Evolutionary conservation across 1,284 basidiomycete species (phyloP).

Genomic region (Marasmius oreades): DNA sequence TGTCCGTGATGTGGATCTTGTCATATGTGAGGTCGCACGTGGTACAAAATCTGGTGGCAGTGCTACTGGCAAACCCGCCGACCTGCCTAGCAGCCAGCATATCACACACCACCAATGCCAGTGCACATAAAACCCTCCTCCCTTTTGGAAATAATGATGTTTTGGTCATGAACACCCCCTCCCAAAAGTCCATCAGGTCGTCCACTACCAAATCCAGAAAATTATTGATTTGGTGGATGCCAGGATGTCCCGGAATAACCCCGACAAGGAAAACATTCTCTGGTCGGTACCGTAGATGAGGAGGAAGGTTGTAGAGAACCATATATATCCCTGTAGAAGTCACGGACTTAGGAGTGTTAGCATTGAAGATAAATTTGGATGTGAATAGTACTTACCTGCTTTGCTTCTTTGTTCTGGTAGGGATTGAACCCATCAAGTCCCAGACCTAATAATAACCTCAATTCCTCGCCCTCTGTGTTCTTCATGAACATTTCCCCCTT

Average conservation of each 20-base stretch:
- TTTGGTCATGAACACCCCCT: no score
- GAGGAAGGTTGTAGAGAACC: no score
- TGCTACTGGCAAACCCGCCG: slow-evolving; percentile 19
- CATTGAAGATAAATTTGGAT: no score
- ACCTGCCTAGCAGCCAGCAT: slow-evolving; percentile 31
- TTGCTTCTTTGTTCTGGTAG: slow-evolving; percentile 1
- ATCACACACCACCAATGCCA: no score
- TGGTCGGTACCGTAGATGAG: no score
- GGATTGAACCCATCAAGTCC: slow-evolving; percentile 14
- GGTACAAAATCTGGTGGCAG: slow-evolving; percentile 27
- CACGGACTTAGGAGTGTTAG: no score
- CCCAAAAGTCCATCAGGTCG: background rate
- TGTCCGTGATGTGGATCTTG: no score
- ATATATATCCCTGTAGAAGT: no score
- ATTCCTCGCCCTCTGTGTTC: slow-evolving; percentile 1
- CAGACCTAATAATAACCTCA: slow-evolving; percentile 9
- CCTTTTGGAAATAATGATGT: no score
- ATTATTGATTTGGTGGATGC: slow-evolving; percentile 22
- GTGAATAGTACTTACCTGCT: slow-evolving; percentile 3
- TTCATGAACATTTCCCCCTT: no score
- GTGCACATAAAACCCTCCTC: no score
- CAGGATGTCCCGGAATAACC: slow-evolving; percentile 26
- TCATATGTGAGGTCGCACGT: background rate
- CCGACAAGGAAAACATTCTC: slow-evolving; percentile 29
- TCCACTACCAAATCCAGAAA: slow-evolving; percentile 18